Evolutionary conservation across 225 moss, liverwort and hornwort genomes (phyloP).

Genomic region (Polytrichum formosum): DNA sequence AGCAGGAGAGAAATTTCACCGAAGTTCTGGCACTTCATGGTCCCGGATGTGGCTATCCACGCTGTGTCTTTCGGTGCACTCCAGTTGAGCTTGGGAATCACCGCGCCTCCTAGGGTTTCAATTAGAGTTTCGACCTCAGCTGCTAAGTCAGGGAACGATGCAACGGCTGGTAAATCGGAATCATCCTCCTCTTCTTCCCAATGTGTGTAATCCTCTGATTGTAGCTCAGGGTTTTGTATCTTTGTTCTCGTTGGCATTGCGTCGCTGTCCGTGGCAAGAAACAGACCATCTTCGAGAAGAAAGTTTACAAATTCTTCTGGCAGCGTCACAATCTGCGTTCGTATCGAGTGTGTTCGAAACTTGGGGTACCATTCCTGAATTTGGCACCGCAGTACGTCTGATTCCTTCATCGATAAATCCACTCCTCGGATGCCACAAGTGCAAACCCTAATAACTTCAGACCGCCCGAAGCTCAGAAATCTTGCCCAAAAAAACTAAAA

Average conservation of each 20-base stretch:
- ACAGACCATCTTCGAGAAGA: slow-evolving; percentile 80
- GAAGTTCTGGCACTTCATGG: slow-evolving; percentile 73
- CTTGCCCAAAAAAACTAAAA: too few species aligned
- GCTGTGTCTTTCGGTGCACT: slow-evolving; percentile 89
- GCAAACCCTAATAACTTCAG: too few species aligned
- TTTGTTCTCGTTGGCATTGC: slow-evolving; percentile 76
- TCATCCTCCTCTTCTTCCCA: slow-evolving; percentile 92
- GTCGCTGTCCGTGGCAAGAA: slow-evolving; percentile 66
- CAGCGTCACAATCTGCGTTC: slow-evolving; percentile 55
- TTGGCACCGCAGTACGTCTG: slow-evolving; percentile 71
- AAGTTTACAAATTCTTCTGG: slow-evolving; percentile 78
- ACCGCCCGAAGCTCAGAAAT: too few species aligned
- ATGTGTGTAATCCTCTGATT: slow-evolving; percentile 78
- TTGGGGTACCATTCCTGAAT: slow-evolving; percentile 94
- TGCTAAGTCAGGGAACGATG: slow-evolving; percentile 65
- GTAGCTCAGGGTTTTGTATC: slow-evolving; percentile 66
- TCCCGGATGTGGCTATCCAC: slow-evolving; percentile 81
- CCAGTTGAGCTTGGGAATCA: slow-evolving; percentile 97
- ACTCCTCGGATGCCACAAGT: too few species aligned
- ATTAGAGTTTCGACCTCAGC: slow-evolving; percentile 52
- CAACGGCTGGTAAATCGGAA: slow-evolving; percentile 32
- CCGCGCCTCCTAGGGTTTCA: slow-evolving; percentile 64
- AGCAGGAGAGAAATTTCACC: slow-evolving; percentile 71
- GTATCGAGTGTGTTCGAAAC: slow-evolving; percentile 59
- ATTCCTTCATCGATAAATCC: slow-evolving; percentile 48